Base-by-base conservation (phyloP, 2,329 filamentous ascomycete genomes). In the Basipetospora chlamydospora region DNA sequence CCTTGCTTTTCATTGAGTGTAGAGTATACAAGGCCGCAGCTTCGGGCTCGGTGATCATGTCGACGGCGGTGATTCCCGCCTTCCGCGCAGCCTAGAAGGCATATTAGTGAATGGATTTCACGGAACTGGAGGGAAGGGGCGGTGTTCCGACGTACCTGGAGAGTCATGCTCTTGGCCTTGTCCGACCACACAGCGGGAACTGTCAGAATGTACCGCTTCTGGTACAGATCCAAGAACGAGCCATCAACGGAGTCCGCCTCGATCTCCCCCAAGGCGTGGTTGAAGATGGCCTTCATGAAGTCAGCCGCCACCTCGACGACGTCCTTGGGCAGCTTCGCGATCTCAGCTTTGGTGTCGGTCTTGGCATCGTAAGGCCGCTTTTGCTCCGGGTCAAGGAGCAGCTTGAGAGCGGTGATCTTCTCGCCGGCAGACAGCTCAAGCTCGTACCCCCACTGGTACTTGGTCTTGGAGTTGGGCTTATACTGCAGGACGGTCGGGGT, bases 371-470 rank as follows among this genome's bases (percentile, higher is more conserved):
- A 33, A 9, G 31, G 31, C 12, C 31, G 31, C 13, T 25, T 18
- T 13, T 33, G 31, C 4, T 15, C 31, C 2, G 31, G 31, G 31
- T 33, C 31, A 8, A 33, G 21, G 9, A 33, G 31, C 12, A 33
- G 31, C 21, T 33, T 33, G 20, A 33, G 31, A 12, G 20, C 31
- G 17, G 21, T 33, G 13, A 33, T 33, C n/a, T 33, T 33, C 8
- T 33, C 31, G 9, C 12, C 20, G 3, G 15, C 5, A n/a, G 31
- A 15, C 5, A 33, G 11, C 6, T 33, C 31, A 13, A 33, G 11
- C 13, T 33, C 12, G n/a, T 33, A 33, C 6, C 31, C 31, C 31
- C 31, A 33, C 11, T 25, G 7, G n/a, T 23, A 15, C 5, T 10
- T 10, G 6, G 9, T 10, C 3, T 6, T 25, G 4, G n/a, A 15